Evolutionary conservation across 2,329 filamentous ascomycete genomes (phyloP).

Genomic region (Ceratocystis colombiana): DNA sequence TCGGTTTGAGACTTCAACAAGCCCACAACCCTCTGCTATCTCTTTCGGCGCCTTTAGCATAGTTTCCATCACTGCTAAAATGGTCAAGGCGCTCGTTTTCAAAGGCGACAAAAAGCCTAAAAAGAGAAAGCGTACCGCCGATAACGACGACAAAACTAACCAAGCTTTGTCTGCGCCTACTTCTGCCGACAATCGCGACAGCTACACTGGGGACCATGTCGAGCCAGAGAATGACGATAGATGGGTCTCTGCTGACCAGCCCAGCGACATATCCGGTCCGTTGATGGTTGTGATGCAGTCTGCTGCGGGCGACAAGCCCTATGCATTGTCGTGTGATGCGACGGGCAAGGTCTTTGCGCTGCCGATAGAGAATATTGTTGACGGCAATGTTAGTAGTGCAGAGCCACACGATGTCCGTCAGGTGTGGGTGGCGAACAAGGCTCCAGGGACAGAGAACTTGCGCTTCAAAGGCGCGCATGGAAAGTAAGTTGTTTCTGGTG

Average conservation of each 20-base stretch:
- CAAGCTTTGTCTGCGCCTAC: background rate
- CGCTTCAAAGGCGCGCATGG: constrained; percentile 88
- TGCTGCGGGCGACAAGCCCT: constrained; percentile 55
- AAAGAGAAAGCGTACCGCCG: constrained; percentile 63
- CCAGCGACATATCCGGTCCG: constrained; percentile 68
- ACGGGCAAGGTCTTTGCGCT: constrained; percentile 78
- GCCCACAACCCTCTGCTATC: background rate
- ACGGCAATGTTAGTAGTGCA: constrained; percentile 68
- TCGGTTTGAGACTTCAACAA: background rate
- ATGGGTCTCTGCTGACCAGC: constrained; percentile 77
- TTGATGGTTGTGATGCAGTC: constrained; percentile 62
- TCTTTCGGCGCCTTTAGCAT: background rate
- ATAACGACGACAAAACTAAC: constrained; percentile 26
- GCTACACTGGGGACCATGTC: constrained; percentile 26
- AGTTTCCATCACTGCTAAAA: constrained; percentile 32
- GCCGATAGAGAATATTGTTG: constrained; percentile 76
- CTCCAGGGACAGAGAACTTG: constrained; percentile 70
- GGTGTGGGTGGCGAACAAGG: constrained; percentile 82
- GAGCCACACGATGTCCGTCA: constrained; percentile 94
- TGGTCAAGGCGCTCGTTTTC: constrained; percentile 86
- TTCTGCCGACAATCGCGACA: constrained; percentile 12
- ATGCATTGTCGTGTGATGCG: constrained; percentile 74
- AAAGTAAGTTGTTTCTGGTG: constrained; percentile 43
- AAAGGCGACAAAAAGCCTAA: constrained; percentile 95
- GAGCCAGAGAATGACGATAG: constrained; percentile 58